Evolutionary conservation across 768 basidiomycete genomes (phyloP), one percentile per base, ranked within the genome.

Genomic region (Serendipita sp.): DNA sequence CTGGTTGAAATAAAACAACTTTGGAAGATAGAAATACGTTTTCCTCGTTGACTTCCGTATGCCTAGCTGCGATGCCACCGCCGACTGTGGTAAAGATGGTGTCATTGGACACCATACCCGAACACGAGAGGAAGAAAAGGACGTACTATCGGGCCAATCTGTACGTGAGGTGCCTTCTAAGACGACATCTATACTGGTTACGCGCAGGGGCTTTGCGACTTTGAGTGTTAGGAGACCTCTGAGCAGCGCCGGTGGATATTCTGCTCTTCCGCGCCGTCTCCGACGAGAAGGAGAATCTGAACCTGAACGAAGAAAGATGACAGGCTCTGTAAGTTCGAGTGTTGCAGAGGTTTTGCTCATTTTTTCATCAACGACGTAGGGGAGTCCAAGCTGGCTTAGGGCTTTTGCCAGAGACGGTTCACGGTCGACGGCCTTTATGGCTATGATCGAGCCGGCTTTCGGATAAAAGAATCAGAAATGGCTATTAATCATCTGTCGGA

Each of bases 111-210:
- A 64, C 45, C n/a, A 13, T 33, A 31, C 50, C 64, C 64, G 65
- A 23, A 63, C 50, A 44, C 58, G 44, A 8, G 40, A 40, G 36
- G 37, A n/a, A 44, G 15, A n/a, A 44, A 11, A 62, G 11, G 71
- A 40, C 79, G 62, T 66, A 92, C 94, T 90, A 80, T 96, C 92
- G 1, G 87, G 84, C 86, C 91, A 96, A 43, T 83, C 80, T 3
- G 85, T 87, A 27, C 78, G 74, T 2, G 85, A 78, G 65, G 78
- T 86, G 2, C 88, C 93, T 50, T 83, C 77, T 23, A 99, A 75
- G 71, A 85, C 83, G 44, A 96, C 77, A 64, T 86, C 85, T 64
- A 99, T 93, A 69, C 84, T 87, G 36, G 87, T 85, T 68, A 99
- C 85, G 72, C 84, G 84, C 63, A 84, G 92, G 0, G 92, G 84